A percentile compares a stretch with the other conserved stretches of the same genome.
phyloP scores from a whole-genome alignment of 208 protist species.

The Leishmania tarentolae region DNA sequence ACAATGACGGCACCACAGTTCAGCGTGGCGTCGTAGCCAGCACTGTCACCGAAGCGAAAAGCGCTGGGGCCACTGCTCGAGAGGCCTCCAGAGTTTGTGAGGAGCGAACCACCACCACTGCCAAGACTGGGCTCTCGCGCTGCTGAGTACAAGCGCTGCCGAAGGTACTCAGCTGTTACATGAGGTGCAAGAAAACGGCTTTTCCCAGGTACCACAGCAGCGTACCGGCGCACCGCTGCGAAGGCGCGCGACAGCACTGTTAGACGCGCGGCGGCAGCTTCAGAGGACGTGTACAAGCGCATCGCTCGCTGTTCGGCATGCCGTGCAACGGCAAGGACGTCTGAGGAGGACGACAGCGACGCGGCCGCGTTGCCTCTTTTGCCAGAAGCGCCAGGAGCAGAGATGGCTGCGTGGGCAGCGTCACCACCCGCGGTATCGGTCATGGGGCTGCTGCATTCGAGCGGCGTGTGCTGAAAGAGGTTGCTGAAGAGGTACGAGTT shows the following conservation, averaged over 20 bases:
- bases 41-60: not conserved
- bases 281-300: slow-evolving; percentile 53
- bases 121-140: slow-evolving; percentile 10
- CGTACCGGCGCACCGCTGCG: slow-evolving; percentile 70
- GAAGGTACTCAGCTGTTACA: slow-evolving; percentile 79
- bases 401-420: not conserved
- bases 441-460: slow-evolving; percentile 15
- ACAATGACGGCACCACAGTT: slow-evolving; percentile 86
- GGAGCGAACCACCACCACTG: slow-evolving; percentile 7
- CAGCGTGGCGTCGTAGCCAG: slow-evolving; percentile 57
- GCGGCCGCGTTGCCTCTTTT: not conserved
- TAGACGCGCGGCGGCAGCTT: slow-evolving; percentile 59
- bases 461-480: slow-evolving; percentile 39
- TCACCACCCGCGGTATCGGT: not conserved
- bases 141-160: slow-evolving; percentile 45
- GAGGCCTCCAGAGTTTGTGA: not conserved
- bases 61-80: slow-evolving; percentile 12
- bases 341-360: not conserved
- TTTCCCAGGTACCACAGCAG: slow-evolving; percentile 34
- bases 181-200: slow-evolving; percentile 49
- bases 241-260: slow-evolving; percentile 69
- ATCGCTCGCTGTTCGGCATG: slow-evolving; percentile 22
- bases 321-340: not conserved
- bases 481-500: slow-evolving; percentile 83
- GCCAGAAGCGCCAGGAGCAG: not conserved